phyloP scores from a whole-genome alignment of 2,329 filamentous ascomycete genomes.

The Fusarium secorum region DNA sequence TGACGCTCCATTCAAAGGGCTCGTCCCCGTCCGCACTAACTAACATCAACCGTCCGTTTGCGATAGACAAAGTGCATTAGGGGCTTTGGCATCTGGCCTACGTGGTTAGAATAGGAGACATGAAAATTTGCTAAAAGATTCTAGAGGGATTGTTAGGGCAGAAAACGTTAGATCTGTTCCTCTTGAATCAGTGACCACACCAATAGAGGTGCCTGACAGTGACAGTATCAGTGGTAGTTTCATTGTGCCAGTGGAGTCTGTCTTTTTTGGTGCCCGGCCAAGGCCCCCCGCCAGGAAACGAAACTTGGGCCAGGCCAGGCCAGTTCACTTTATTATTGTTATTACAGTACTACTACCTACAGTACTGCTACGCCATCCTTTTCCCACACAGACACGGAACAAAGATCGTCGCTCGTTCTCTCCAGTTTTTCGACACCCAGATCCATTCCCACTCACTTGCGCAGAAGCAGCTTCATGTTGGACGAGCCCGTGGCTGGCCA shows the following conservation, averaged over 20 bases:
- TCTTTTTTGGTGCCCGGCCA: slow-evolving; percentile 18
- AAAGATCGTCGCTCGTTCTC: slow-evolving; percentile 33
- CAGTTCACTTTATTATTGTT: slow-evolving; percentile 17
- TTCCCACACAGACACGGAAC: slow-evolving; percentile 21
- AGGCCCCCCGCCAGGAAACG: slow-evolving; percentile 32
- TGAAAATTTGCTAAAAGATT: not conserved
- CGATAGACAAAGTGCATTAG: not conserved
- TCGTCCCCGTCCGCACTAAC: slow-evolving; percentile 5
- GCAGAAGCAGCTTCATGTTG: slow-evolving; percentile 22
- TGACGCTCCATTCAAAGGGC: not conserved
- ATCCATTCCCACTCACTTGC: slow-evolving; percentile 2
- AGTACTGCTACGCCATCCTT: slow-evolving; percentile 7
- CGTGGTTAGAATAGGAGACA: not conserved
- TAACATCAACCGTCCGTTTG: not conserved
- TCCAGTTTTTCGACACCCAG: slow-evolving; percentile 28
- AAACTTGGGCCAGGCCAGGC: slow-evolving; percentile 37
- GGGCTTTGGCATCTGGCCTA: not conserved
- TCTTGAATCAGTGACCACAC: slow-evolving; percentile 13
- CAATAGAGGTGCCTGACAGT: slow-evolving; percentile 2
- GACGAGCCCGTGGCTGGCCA: slow-evolving; percentile 39
- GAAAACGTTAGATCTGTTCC: slow-evolving; percentile 5
- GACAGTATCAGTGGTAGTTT: slow-evolving; percentile 14
- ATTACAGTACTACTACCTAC: not conserved
- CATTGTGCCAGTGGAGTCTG: slow-evolving; percentile 22
- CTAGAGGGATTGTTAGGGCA: not conserved